Conservation (phyloP, 441 rosid genomes). For the Rhodomyrtus psidioides region DNA sequence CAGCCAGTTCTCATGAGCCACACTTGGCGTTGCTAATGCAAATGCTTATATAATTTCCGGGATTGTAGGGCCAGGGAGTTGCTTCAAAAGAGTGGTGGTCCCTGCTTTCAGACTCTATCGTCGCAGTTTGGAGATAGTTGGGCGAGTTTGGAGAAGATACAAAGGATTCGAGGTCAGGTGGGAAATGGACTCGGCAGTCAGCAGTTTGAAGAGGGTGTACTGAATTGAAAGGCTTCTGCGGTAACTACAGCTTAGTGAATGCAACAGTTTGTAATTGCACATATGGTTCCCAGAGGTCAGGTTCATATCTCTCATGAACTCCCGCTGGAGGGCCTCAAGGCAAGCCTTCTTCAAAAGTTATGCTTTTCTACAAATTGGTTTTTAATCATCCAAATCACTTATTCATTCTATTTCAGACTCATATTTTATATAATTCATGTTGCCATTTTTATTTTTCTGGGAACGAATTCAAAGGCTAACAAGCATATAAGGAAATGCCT, state of each 20-base stretch:
- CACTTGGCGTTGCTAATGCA: neutral
- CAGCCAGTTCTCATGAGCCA: neutral
- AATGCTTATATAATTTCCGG: neutral
- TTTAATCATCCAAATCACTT: neutral
- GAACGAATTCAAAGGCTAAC: neutral
- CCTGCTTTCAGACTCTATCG: neutral
- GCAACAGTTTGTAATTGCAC: neutral
- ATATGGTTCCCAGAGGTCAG: neutral
- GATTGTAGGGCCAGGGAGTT: neutral
- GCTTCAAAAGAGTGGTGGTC: neutral
- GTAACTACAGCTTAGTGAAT: neutral
- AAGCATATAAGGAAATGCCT: neutral
- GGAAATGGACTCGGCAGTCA: neutral
- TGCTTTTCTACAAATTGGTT: neutral
- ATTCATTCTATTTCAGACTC: neutral
- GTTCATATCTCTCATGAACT: neutral
- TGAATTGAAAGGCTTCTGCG: neutral
- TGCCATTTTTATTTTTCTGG: neutral
- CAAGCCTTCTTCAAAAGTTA: neutral
- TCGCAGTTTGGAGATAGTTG: neutral
- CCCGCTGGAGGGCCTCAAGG: neutral
- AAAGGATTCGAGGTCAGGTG: constrained; percentile 5
- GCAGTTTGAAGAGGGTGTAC: neutral
- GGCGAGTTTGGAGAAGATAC: neutral
- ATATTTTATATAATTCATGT: neutral